Conservation (phyloP, 106 monocot genomes). For the Dioscorea zingiberensis region DNA sequence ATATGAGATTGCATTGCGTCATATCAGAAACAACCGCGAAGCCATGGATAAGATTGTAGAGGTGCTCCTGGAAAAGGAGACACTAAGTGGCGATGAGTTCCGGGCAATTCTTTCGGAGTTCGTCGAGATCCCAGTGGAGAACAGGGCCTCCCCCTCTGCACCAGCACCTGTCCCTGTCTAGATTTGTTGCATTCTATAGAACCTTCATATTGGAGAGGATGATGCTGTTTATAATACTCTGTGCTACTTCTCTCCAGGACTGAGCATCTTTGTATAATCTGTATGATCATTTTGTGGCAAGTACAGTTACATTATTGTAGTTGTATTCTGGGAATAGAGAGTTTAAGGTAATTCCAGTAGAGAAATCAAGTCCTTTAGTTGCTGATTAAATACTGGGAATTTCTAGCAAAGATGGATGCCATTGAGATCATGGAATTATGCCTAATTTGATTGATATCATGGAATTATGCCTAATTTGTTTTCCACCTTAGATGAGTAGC, state of each 20-base stretch:
- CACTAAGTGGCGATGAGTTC: constrained; percentile 83
- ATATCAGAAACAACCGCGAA: constrained; percentile 90
- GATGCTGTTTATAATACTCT: not conserved
- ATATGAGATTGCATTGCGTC: constrained; percentile 75
- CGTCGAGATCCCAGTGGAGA: constrained; percentile 79
- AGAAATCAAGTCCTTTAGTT: too few species aligned
- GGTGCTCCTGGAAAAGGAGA: constrained; percentile 88
- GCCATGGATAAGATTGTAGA: constrained; percentile 96
- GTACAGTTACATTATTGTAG: not conserved
- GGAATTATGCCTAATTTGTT: too few species aligned
- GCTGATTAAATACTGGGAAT: too few species aligned
- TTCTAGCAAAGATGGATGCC: too few species aligned
- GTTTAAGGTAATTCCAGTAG: too few species aligned
- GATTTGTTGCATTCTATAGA: not conserved
- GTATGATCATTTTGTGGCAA: not conserved
- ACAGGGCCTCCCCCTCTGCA: constrained; percentile 53
- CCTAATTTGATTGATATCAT: too few species aligned
- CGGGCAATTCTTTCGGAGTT: constrained; percentile 88
- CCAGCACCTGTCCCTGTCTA: constrained; percentile 44
- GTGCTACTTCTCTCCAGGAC: not conserved
- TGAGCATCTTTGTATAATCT: not conserved
- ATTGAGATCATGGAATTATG: too few species aligned
- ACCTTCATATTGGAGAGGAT: not conserved
- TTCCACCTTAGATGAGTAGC: too few species aligned
- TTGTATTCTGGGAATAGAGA: too few species aligned